phyloP scores from a whole-genome alignment of 768 basidiomycete species.

The Russula vinacea region DNA sequence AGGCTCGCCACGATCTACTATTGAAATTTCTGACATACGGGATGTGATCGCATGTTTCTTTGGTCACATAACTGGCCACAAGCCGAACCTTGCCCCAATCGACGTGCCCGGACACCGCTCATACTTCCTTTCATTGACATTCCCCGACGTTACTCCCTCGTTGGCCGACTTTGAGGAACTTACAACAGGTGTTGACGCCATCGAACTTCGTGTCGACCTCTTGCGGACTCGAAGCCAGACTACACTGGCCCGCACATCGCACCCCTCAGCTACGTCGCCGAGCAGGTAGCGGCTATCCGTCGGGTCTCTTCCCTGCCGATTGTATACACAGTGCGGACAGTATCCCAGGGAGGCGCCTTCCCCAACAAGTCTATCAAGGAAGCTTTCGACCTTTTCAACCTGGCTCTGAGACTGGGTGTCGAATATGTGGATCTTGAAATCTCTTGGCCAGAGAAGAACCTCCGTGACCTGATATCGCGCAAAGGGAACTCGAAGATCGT shows the following conservation, averaged over 20 bases:
- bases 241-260: constrained; percentile 56
- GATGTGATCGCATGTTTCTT: constrained; percentile 83
- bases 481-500: constrained; percentile 80
- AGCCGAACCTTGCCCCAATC: constrained; percentile 61
- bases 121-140: constrained; percentile 90
- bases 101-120: constrained; percentile 58
- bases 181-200: constrained; percentile 79
- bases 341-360: constrained; percentile 87
- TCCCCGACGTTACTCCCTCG: constrained; percentile 77
- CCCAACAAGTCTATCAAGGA: constrained; percentile 73
- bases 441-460: constrained; percentile 59
- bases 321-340: constrained; percentile 87
- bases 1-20: constrained; percentile 16
- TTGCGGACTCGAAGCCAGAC: constrained; percentile 53
- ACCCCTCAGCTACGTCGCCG: constrained; percentile 65
- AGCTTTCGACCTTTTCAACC: constrained; percentile 68
- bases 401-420: constrained; percentile 78
- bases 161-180: constrained; percentile 68
- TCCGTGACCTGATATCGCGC: constrained; percentile 53
- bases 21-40: constrained; percentile 40
- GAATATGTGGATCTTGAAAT: constrained; percentile 95
- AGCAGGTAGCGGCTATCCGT: constrained; percentile 77
- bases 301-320: constrained; percentile 78
- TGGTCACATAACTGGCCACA: constrained; percentile 72
- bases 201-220: constrained; percentile 93